A percentile compares a stretch with the other conserved stretches of the same genome.
Evolutionary conservation across 2,329 filamentous ascomycete genomes (phyloP).

Genomic region (Gnomoniopsis smithogilvyi): DNA sequence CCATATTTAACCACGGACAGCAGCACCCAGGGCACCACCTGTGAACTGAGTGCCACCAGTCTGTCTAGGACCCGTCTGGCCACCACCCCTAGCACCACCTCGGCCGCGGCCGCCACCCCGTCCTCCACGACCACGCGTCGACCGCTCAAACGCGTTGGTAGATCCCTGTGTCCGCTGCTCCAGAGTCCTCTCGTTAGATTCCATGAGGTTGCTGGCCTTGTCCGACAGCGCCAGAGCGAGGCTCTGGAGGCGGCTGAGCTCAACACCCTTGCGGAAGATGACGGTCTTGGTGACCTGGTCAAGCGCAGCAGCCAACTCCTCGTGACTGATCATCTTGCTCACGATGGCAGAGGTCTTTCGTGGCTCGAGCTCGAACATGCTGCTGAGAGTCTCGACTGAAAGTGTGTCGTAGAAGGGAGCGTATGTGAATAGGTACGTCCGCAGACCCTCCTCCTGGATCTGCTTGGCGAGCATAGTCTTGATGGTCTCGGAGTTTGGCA

Average conservation of each 20-base stretch:
- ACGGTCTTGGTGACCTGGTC: constrained; percentile 97
- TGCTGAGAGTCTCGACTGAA: constrained; percentile 76
- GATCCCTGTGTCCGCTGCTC: constrained; percentile 97
- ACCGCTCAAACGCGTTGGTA: constrained; percentile 80
- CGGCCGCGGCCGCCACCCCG: constrained; percentile 63
- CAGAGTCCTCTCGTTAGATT: constrained; percentile 94
- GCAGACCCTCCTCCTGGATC: constrained; percentile 96
- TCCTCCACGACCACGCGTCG: constrained; percentile 60
- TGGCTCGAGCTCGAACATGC: constrained; percentile 92
- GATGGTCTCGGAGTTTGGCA: constrained; percentile 88
- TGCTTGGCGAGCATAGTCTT: constrained; percentile 97
- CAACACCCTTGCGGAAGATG: constrained; percentile 99
- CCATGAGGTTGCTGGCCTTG: constrained; percentile 93
- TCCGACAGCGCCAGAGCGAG: constrained; percentile 90
- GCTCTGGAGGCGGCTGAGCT: constrained; percentile 93
- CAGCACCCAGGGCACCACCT: constrained; percentile 72
- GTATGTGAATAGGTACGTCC: constrained; percentile 99
- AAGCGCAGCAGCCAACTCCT: constrained; percentile 91
- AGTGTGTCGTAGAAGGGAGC: constrained; percentile 99
- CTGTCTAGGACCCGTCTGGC: constrained; percentile 57
- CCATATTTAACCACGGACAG: constrained; percentile 53
- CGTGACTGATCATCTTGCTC: constrained; percentile 99
- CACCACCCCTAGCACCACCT: constrained; percentile 57
- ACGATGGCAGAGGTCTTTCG: constrained; percentile 93
- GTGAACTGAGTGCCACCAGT: constrained; percentile 77